Base-by-base conservation (phyloP, 164 flowering plant species). In the Taxillus chinensis region DNA sequence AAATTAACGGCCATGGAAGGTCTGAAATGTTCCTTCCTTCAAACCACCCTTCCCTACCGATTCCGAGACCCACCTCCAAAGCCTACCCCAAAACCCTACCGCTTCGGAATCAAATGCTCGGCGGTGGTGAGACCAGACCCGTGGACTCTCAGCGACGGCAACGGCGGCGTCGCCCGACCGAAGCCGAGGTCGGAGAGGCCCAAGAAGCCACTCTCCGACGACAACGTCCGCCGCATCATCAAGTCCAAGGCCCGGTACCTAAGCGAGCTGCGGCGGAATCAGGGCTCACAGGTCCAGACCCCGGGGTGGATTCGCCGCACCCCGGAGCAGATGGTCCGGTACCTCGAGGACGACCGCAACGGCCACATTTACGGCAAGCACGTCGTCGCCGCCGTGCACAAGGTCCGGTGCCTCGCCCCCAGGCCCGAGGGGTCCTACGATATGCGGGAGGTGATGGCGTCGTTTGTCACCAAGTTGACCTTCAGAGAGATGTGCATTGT, bases 401-500 rank as follows among this genome's bases (percentile, higher is more conserved):
- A 69, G 11, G 95, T 93, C 43, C 62, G 98, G 69, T 74, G 74
- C 27, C 62, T 84, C 68, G 62, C 93, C 17, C 69, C 41, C 66
- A 73, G 46, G 79, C 45, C 66, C 1, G 81, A 79, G 39, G 90
- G 90, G 64, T 63, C 76, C 5, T 83, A 83, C 56, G 81, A 90
- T 70, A 80, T 93, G 86, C 84, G 98, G 67, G 65, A 68, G 57
- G 90, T 83, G 58, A 88, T 93, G 97, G 66, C 75, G 39, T 75
- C 83, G 17, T 93, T 93, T 69, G 92, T 90, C 15, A 68, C 82
- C 10, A 88, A 81, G 77, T 70, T 93, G 57, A 85, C 74, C 39
- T 93, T 85, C 51, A 77, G 80, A 59, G 98, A 93, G 70, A 90
- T 93, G 98, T 88, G 97, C 71, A 71, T 82, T 41, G 98, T 93